Evolutionary conservation across 768 basidiomycete genomes (phyloP).

Genomic region (Phlebiopsis flavidoalba): DNA sequence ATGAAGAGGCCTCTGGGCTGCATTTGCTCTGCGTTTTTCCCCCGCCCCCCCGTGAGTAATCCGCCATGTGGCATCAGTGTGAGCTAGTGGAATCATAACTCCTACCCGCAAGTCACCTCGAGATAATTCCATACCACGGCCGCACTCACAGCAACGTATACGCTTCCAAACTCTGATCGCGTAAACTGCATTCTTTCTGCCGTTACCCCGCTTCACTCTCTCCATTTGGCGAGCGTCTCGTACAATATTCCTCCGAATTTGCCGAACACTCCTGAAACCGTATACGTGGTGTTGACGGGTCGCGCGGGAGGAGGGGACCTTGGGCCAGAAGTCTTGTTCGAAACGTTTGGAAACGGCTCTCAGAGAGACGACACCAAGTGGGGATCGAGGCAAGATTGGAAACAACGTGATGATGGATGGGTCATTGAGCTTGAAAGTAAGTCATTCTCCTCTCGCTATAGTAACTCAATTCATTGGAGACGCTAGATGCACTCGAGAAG

Average conservation of each 20-base stretch:
- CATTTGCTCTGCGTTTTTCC: constrained; percentile 86
- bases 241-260: constrained; percentile 66
- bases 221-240: too few species aligned
- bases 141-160: constrained; percentile 74
- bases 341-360: constrained; percentile 78
- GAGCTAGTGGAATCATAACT: not conserved
- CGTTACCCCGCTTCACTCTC: constrained; percentile 80
- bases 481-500: constrained; percentile 83
- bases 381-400: constrained; percentile 88
- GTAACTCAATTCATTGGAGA: constrained; percentile 1
- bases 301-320: constrained; percentile 75
- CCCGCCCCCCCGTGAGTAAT: constrained; percentile 64
- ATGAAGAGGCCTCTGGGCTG: constrained; percentile 83
- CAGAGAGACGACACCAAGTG: constrained; percentile 82
- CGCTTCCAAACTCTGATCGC: constrained; percentile 80
- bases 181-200: constrained; percentile 92
- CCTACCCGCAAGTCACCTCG: constrained; percentile 68
- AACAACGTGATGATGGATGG: constrained; percentile 80
- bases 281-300: constrained; percentile 81
- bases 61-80: not conserved
- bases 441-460: constrained; percentile 11
- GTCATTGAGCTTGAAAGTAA: constrained; percentile 58
- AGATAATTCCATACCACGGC: constrained; percentile 86
- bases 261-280: constrained; percentile 78
- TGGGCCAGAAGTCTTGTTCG: constrained; percentile 74